These are phyloP conservation scores for Pisolithus orientalis DNA, from an alignment of 768 basidiomycete species.

Conservation along the genomic window DNA sequence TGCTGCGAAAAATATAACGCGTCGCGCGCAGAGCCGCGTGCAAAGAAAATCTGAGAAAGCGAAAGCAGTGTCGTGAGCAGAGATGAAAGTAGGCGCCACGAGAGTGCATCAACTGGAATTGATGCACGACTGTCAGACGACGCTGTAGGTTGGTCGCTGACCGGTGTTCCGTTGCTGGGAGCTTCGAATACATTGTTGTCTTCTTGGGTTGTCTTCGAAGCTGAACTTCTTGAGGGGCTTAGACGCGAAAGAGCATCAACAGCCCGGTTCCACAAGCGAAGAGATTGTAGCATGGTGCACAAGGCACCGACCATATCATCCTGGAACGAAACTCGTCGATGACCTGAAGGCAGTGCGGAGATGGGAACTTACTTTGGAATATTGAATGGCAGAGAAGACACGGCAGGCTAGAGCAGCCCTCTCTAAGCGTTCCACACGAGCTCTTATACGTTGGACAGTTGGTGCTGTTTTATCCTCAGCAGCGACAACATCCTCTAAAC, in stretches of 20 bases:
- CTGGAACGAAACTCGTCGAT: conserved; percentile 28
- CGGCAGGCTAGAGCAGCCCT: conserved; percentile 67
- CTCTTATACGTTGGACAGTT: conserved; percentile 51
- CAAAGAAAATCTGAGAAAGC: conserved; percentile 56
- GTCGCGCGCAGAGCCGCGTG: conserved; percentile 77
- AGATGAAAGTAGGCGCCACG: conserved; percentile 74
- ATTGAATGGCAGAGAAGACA: conserved; percentile 64
- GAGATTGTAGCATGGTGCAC: conserved; percentile 55
- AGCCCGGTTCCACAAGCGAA: conserved; percentile 79
- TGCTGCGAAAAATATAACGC: conserved; percentile 81
- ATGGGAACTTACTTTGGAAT: conserved; percentile 46
- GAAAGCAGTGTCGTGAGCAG: conserved; percentile 62
- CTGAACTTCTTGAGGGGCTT: conserved; percentile 28
- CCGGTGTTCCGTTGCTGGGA: conserved; percentile 34
- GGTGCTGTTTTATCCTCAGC: conserved; percentile 42
- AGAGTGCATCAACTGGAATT: conserved; percentile 45
- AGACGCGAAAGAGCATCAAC: conserved; percentile 61
- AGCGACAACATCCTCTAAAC: conserved; percentile 36
- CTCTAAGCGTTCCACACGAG: conserved; percentile 55
- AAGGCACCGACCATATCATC: conserved; percentile 55
- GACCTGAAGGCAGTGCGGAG: neutral
- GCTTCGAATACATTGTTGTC: conserved; percentile 54
- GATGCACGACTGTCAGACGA: conserved; percentile 8
- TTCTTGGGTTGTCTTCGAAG: conserved; percentile 25
- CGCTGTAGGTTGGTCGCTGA: conserved; percentile 21